Evolutionary conservation across 495 filamentous ascomycete species (phyloP), one percentile per base, ranked within the genome.

Genomic region (Podospora pseudoanserina): DNA sequence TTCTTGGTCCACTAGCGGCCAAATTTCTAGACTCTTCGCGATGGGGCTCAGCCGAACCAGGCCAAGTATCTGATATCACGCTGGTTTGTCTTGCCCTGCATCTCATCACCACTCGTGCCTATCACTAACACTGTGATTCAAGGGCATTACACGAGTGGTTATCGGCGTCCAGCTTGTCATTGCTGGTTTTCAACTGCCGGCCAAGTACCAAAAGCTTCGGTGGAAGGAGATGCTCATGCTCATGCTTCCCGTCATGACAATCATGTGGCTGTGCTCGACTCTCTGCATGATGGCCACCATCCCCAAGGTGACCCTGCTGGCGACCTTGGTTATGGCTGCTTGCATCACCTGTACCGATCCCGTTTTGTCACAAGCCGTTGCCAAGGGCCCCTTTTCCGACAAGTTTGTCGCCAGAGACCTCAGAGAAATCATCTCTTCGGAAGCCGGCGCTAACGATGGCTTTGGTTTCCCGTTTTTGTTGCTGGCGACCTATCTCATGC

Each of bases 121-220:
- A 7, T 7, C 30, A 32, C 30, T 32, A 32, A 32, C 30, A 32
- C 30, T 32, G 23, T 23, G 7, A 32, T 32, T 4, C 4, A 0
- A 32, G 58, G 80, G 79, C 60, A 64, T 87, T 59, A 80, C 80
- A 60, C 79, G 86, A 16, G 73, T 87, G 55, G 82, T 86, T 56
- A 85, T 87, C 68, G 83, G 84, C 27, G 82, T 87, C 54, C 85
- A 86, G 71, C 76, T 87, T 26, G 91, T 96, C 44, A 83, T 96
- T 32, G 91, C 92, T 15, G 93, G 93, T 55, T 89, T 94, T 16
- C 93, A 96, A 74, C 81, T 97, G 6, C 93, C 93, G 3, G 90
- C 88, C 68, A 91, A 88, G 65, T 96, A 96, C 78, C 78, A 93
- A 19, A 80, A 83, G 75, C 82, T 82, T 56, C 89, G 91, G 83